phyloP scores from a whole-genome alignment of 345 rosid species.

The Ceriops zippeliana region DNA sequence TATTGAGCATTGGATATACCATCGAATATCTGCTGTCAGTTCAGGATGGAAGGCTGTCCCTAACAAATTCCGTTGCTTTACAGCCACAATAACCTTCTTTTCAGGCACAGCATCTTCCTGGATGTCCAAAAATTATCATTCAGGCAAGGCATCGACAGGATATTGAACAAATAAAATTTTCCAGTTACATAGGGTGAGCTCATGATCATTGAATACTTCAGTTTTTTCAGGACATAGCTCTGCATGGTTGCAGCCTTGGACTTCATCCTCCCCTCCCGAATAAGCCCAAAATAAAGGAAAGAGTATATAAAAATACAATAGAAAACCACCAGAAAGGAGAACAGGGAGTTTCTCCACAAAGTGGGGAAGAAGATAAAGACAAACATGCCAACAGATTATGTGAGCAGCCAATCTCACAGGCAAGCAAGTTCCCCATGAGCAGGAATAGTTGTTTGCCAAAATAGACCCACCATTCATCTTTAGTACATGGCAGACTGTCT shows the following conservation, averaged over 20 bases:
- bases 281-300: background rate
- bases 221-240: too few species aligned
- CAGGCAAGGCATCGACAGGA: slow-evolving; percentile 4
- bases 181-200: background rate
- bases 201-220: background rate
- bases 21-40: slow-evolving; percentile 85
- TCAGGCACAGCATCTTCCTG: slow-evolving; percentile 68
- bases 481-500: too few species aligned
- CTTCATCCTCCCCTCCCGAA: background rate
- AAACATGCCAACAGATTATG: too few species aligned
- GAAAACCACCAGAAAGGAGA: background rate
- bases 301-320: background rate
- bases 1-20: slow-evolving; percentile 40
- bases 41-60: slow-evolving; percentile 97
- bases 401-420: too few species aligned
- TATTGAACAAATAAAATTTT: background rate
- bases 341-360: too few species aligned
- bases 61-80: slow-evolving; percentile 76
- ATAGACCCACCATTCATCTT: too few species aligned
- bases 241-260: background rate
- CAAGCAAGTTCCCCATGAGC: too few species aligned
- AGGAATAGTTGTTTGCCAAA: too few species aligned
- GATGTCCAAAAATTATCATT: slow-evolving; percentile 9
- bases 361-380: too few species aligned
- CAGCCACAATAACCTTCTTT: slow-evolving; percentile 74